Conservation (phyloP, 2,329 filamentous ascomycete genomes). For the Plectosphaerella plurivora region DNA sequence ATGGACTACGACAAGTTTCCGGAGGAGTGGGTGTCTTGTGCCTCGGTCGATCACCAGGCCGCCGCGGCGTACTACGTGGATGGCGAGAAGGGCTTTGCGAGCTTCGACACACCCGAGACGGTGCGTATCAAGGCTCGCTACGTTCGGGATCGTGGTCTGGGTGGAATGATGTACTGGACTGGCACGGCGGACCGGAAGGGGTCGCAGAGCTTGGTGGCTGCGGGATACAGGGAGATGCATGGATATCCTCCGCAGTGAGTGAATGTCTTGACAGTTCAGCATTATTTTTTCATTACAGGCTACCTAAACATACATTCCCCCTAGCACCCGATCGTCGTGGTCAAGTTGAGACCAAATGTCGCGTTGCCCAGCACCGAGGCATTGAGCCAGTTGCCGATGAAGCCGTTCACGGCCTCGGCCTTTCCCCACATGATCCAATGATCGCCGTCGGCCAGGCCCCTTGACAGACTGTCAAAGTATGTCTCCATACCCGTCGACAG, state of each 20-base stretch:
- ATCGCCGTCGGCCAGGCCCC: conserved; percentile 53
- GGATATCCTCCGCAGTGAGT: not conserved
- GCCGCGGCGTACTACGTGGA: conserved; percentile 56
- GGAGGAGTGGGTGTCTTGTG: conserved; percentile 36
- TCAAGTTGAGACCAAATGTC: conserved; percentile 2
- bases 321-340: not conserved
- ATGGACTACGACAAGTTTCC: conserved; percentile 62
- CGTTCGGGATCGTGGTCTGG: conserved; percentile 48
- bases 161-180: conserved; percentile 66
- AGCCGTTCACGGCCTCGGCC: conserved; percentile 56
- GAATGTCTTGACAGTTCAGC: not conserved
- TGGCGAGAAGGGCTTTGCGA: conserved; percentile 48
- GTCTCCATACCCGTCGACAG: conserved; percentile 66
- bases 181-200: conserved; percentile 54
- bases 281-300: too few species aligned
- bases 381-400: conserved; percentile 3
- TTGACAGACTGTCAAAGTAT: conserved; percentile 55
- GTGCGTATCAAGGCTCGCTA: conserved; percentile 59
- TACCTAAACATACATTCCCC: too few species aligned
- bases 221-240: conserved; percentile 50
- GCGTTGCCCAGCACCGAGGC: conserved; percentile 3
- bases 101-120: conserved; percentile 59
- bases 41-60: conserved; percentile 41
- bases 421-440: conserved; percentile 77
- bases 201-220: conserved; percentile 52